These are phyloP conservation scores for Neostapfia colusana DNA, from an alignment of 176 grass and related monocot species.

Conservation along the genomic window DNA sequence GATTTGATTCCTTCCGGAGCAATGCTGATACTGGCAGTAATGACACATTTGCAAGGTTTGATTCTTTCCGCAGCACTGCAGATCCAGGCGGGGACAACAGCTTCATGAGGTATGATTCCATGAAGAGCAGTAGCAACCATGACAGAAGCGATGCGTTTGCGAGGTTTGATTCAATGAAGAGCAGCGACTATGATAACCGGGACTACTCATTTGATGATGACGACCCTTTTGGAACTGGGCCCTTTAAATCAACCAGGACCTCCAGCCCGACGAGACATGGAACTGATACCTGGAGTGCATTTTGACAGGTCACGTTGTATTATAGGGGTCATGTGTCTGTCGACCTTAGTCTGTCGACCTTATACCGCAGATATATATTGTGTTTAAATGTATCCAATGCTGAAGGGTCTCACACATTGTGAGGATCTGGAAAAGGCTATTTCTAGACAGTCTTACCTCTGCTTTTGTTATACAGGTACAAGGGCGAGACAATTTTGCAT, in stretches of 20 bases:
- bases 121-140: slow-evolving; percentile 61
- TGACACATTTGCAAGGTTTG: slow-evolving; percentile 63
- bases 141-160: slow-evolving; percentile 56
- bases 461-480: slow-evolving; percentile 13
- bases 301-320: slow-evolving; percentile 57
- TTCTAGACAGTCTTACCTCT: no score
- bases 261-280: slow-evolving; percentile 82
- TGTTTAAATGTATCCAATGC: no score
- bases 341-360: slow-evolving; percentile 47
- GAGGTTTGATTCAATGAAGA: slow-evolving; percentile 82
- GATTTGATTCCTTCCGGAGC: slow-evolving; percentile 75
- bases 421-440: no score
- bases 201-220: slow-evolving; percentile 67
- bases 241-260: slow-evolving; percentile 57
- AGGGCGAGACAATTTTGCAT: slow-evolving; percentile 43
- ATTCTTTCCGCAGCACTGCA: slow-evolving; percentile 76
- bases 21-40: slow-evolving; percentile 44
- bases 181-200: slow-evolving; percentile 44
- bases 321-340: slow-evolving; percentile 42
- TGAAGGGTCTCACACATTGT: no score
- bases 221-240: slow-evolving; percentile 69
- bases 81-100: slow-evolving; percentile 52
- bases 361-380: slow-evolving; percentile 51
- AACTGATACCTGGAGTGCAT: slow-evolving; percentile 73
- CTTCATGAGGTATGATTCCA: slow-evolving; percentile 74